Percentiles rank a stretch among this genome's conserved stretches.
phyloP scores from a whole-genome alignment of 805 yeast genomes.

The Ogataea ganodermae region DNA sequence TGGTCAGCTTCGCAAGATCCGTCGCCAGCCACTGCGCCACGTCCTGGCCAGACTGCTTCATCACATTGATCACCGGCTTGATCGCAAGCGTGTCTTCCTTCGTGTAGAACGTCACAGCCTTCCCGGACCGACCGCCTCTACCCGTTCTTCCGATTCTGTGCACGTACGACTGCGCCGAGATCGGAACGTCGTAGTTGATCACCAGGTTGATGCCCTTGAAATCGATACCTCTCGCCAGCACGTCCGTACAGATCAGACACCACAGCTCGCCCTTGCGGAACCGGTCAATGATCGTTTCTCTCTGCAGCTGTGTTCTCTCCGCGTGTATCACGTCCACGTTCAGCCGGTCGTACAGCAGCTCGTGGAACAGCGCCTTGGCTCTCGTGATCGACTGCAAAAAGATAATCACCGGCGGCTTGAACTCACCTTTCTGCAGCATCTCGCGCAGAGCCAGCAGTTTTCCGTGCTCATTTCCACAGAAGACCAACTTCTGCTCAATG shows the following conservation, averaged over 20 bases:
- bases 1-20: slow-evolving; percentile 61
- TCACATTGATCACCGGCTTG: slow-evolving; percentile 86
- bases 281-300: slow-evolving; percentile 79
- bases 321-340: slow-evolving; percentile 97
- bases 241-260: slow-evolving; percentile 97
- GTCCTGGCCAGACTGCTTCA: slow-evolving; percentile 71
- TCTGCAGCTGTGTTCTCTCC: slow-evolving; percentile 84
- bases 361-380: slow-evolving; percentile 94
- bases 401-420: slow-evolving; percentile 89
- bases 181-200: slow-evolving; percentile 95
- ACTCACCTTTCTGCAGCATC: slow-evolving; percentile 77
- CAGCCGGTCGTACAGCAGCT: slow-evolving; percentile 83
- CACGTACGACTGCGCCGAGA: slow-evolving; percentile 89
- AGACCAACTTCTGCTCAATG: slow-evolving; percentile 80
- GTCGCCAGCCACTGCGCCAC: slow-evolving; percentile 79
- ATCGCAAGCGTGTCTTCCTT: slow-evolving; percentile 79
- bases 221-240: slow-evolving; percentile 94
- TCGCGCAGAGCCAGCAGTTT: slow-evolving; percentile 89
- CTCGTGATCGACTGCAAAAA: slow-evolving; percentile 90
- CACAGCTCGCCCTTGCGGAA: slow-evolving; percentile 90
- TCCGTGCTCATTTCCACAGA: slow-evolving; percentile 95
- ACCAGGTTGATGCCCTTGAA: slow-evolving; percentile 94
- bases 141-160: slow-evolving; percentile 99
- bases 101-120: slow-evolving; percentile 90
- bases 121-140: slow-evolving; percentile 85